Evolutionary conservation across 441 rosid species (phyloP), one percentile per base, ranked within the genome.

Genomic region (Syzygium malaccense): DNA sequence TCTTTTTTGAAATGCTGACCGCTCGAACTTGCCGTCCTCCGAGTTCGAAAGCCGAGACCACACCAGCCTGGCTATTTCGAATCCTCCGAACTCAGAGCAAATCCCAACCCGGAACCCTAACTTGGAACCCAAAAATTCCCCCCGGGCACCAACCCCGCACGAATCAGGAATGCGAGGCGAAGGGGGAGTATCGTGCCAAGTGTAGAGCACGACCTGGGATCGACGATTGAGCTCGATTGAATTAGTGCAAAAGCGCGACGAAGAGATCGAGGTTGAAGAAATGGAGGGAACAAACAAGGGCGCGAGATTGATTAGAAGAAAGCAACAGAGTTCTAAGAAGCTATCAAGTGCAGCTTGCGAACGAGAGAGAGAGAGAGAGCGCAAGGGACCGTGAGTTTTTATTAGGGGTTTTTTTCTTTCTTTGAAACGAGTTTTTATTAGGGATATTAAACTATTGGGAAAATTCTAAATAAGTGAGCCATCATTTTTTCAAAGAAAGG

Each of bases 1-100:
- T 89, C 48, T 94, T 88, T 90, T 86, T 91, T 85, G 93, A 93
- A 45, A 94, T 85, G 30, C 93, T 93, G 53, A 88, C 92, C 17
- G 91, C 94, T 96, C 97, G 71, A 89, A 53, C 88, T 94, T 95
- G 33, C 90, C 89, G 19, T 95, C 99, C 87, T 98, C 98, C 14
- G 95, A 89, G 88, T 93, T 93, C 25, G 99, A 97, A 60, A 98
- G 92, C 83, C 93, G 94, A 51, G 98, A 96, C 99, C 99, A 98
- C 32, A 94, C 87, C 64, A 91, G 88, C 91, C 90, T 95, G 45
- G 95, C 96, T 51, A 95, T 93, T 91, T 94, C 95, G 49, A 60
- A 60, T 6, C n/a, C 32, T 0, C 2, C 14, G n/a, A 32, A 85
- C 66, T 41, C 86, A 30, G 55, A 85, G 30, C 58, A 54, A 85